Base-by-base conservation (phyloP, 768 basidiomycete species). In the Thelephora aurantiotincta region DNA sequence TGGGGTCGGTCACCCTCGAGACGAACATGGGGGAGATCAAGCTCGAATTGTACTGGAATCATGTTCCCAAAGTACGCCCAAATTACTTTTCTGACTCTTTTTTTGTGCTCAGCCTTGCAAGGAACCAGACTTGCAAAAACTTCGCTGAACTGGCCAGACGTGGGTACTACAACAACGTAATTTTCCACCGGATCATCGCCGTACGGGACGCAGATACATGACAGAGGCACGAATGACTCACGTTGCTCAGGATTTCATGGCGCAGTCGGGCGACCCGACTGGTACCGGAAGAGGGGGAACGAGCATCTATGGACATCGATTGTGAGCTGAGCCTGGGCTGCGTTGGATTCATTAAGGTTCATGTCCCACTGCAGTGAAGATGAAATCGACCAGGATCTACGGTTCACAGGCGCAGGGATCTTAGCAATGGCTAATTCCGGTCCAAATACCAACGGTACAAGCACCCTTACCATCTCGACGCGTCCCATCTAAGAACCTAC, bases 341-440 rank as follows among this genome's bases (percentile, higher is more conserved):
- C 41, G 1, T 33, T 44, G 16, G 51, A 30, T 19, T 36, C 45
- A 20, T 18, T 26, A 13, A 38, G 13, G 14, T 14, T 41, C 35
- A 23, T 14, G 11, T 26, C n/a, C 43, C 11, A n/a, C 38, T 37
- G 2, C 57, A 90, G 89, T 55, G 80, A 88, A 63, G 92, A 96
- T 62, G 92, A 96, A 60, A 77, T 97, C 45, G 77, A 89, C 55
- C 82, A 88, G 1, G 92, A 96, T 12, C 65, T 97, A 55, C 72
- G 92, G 43, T 97, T 97, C 68, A 92, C 91, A 2, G 94, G 94
- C 14, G 92, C 93, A 37, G 94, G 94, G 18, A 92, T 97, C 49
- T 77, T 98, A 20, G 91, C 89, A 7, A 90, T 91, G 88, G 96
- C 96, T 33, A 99, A 99, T 65, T 89, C 93, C 41, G 93, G 93